phyloP scores from a whole-genome alignment of 2,329 filamentous ascomycete genomes.

The Sporothrix curviconia region DNA sequence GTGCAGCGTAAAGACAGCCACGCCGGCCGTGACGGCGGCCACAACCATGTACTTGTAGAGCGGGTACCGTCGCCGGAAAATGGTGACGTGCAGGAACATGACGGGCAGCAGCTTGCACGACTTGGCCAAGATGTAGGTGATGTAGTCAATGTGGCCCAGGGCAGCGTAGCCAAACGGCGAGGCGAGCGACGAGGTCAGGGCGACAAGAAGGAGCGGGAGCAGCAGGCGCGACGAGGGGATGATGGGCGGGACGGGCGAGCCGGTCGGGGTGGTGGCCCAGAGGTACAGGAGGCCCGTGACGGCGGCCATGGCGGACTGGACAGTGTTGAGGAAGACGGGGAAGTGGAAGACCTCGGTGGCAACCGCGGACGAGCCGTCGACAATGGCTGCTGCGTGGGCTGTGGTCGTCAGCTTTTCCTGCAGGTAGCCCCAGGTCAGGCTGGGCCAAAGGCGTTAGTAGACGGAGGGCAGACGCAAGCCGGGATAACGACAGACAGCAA shows the following conservation, averaged over 20 bases:
- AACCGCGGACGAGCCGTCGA: constrained; percentile 33
- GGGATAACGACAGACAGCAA: not conserved
- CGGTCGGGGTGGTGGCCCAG: constrained; percentile 50
- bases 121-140: constrained; percentile 95
- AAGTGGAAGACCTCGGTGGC: constrained; percentile 76
- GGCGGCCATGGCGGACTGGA: constrained; percentile 86
- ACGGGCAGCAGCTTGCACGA: constrained; percentile 98
- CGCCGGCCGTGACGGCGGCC: constrained; percentile 79
- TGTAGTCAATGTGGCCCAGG: constrained; percentile 91
- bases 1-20: constrained; percentile 91
- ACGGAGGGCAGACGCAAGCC: not conserved
- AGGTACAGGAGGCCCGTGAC: constrained; percentile 78
- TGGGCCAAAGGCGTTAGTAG: too few species aligned
- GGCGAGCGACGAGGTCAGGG: constrained; percentile 78
- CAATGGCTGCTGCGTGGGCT: constrained; percentile 53
- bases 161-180: constrained; percentile 94
- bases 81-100: constrained; percentile 89
- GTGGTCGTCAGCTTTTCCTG: constrained; percentile 98
- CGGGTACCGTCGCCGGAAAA: constrained; percentile 85
- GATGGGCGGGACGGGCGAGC: constrained; percentile 52
- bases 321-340: constrained; percentile 90
- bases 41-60: constrained; percentile 96
- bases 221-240: constrained; percentile 74
- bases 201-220: constrained; percentile 73
- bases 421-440: constrained; percentile 90